Percentiles rank a stretch among this genome's conserved stretches.
Conservation (phyloP, 2,329 filamentous ascomycete species). For the Xylariaceae sp. region DNA sequence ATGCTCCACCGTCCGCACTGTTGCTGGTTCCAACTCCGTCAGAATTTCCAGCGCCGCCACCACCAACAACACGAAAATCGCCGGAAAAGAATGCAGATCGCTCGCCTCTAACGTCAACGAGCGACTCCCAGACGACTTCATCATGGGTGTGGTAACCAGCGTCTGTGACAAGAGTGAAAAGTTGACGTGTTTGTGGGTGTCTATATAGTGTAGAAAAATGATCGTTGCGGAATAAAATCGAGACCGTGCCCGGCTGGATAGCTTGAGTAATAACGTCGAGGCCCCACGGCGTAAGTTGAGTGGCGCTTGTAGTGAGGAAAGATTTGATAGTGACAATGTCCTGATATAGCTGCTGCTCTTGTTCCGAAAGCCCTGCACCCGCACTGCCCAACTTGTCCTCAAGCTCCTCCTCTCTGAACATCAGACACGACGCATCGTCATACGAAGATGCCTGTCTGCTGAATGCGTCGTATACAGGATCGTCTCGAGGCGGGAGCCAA, state of each 20-base stretch:
- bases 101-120: slow-evolving; percentile 83
- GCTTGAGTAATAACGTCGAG: slow-evolving; percentile 68
- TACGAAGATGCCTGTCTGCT: slow-evolving; percentile 75
- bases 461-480: slow-evolving; percentile 66
- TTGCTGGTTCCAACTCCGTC: slow-evolving; percentile 12
- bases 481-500: slow-evolving; percentile 72
- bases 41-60: slow-evolving; percentile 34
- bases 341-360: slow-evolving; percentile 76
- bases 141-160: slow-evolving; percentile 83
- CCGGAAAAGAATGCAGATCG: slow-evolving; percentile 81
- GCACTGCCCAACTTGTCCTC: slow-evolving; percentile 67
- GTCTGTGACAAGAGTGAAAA: slow-evolving; percentile 87
- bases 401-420: slow-evolving; percentile 85
- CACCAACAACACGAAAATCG: slow-evolving; percentile 82
- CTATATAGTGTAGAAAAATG: slow-evolving; percentile 95
- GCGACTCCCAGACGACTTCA: slow-evolving; percentile 93
- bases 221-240: slow-evolving; percentile 93
- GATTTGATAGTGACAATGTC: slow-evolving; percentile 81
- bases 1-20: slow-evolving; percentile 32
- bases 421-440: slow-evolving; percentile 84
- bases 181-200: slow-evolving; percentile 69
- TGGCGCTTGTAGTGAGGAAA: slow-evolving; percentile 75
- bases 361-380: slow-evolving; percentile 55
- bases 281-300: slow-evolving; percentile 81
- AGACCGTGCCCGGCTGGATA: slow-evolving; percentile 72